Evolutionary conservation across 768 basidiomycete species (phyloP).

Genomic region (Naematelia encephala): DNA sequence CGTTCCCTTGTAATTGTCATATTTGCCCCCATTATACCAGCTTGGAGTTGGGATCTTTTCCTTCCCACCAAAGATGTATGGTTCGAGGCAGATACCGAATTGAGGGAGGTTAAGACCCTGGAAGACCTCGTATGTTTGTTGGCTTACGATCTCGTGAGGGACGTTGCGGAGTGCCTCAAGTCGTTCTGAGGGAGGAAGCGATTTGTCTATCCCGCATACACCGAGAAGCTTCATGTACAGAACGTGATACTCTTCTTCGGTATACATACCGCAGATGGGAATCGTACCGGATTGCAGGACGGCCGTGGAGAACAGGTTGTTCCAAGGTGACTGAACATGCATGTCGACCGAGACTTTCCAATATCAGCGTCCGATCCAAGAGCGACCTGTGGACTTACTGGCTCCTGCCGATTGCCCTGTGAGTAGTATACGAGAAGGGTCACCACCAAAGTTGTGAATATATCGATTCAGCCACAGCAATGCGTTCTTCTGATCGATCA

Average conservation of each 20-base stretch:
- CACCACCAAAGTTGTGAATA: slow-evolving; percentile 61
- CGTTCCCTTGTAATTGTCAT: not conserved
- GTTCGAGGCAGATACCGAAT: slow-evolving; percentile 15
- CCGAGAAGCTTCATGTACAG: slow-evolving; percentile 14
- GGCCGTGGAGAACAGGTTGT: slow-evolving; percentile 5
- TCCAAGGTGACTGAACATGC: slow-evolving; percentile 1
- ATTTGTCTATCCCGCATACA: slow-evolving; percentile 8
- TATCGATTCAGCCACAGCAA: slow-evolving; percentile 57
- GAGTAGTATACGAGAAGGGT: slow-evolving; percentile 57
- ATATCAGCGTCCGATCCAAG: too few relatives aligned
- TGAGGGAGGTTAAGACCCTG: slow-evolving; percentile 14
- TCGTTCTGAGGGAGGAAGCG: slow-evolving; percentile 8
- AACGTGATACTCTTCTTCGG: slow-evolving; percentile 8
- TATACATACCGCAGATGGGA: slow-evolving; percentile 22
- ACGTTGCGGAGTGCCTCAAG: slow-evolving; percentile 3
- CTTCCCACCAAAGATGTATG: slow-evolving; percentile 4
- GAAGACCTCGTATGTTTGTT: slow-evolving; percentile 15
- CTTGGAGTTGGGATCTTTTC: slow-evolving; percentile 8
- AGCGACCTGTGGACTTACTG: too few relatives aligned
- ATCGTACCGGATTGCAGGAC: slow-evolving; percentile 2
- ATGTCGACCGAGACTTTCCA: slow-evolving; percentile 12
- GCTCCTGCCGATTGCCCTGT: slow-evolving; percentile 49
- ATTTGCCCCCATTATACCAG: not conserved
- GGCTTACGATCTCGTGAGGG: slow-evolving; percentile 7
- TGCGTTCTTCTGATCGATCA: not conserved